These are phyloP conservation scores for Diaporthe sp. DNA, from an alignment of 2,329 filamentous ascomycete species.

Conservation along the genomic window DNA sequence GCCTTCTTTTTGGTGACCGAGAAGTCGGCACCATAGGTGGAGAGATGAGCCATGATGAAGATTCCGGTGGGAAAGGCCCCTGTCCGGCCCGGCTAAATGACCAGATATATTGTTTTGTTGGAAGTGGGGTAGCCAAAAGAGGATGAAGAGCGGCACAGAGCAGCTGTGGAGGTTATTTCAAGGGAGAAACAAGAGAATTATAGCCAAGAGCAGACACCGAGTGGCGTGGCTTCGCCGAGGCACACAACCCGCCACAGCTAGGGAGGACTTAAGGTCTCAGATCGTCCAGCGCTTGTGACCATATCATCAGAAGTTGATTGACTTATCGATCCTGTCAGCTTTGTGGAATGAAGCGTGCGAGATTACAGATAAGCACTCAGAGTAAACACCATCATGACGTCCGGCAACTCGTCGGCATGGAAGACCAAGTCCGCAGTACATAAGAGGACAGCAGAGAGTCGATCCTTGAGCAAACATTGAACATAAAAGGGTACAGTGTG, in stretches of 20 bases:
- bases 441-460: neutral
- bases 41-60: conserved; percentile 55
- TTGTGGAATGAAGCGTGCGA: neutral
- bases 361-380: neutral
- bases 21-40: conserved; percentile 56
- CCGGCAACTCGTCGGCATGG: neutral
- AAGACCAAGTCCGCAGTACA: neutral
- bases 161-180: neutral
- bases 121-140: neutral
- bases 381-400: neutral
- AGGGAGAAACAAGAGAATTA: neutral
- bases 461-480: neutral
- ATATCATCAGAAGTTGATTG: neutral
- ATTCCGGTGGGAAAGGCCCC: neutral
- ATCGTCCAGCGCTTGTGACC: neutral
- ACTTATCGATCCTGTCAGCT: neutral
- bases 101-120: neutral
- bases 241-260: neutral
- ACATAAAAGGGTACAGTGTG: neutral
- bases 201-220: neutral
- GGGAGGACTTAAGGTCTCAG: conserved; percentile 29
- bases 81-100: neutral
- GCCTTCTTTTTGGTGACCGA: conserved; percentile 69
- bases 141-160: neutral
- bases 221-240: neutral